Evolutionary conservation across 257 asterid genomes (phyloP), one percentile per base, ranked within the genome.

Genomic region (Scutellaria minor): DNA sequence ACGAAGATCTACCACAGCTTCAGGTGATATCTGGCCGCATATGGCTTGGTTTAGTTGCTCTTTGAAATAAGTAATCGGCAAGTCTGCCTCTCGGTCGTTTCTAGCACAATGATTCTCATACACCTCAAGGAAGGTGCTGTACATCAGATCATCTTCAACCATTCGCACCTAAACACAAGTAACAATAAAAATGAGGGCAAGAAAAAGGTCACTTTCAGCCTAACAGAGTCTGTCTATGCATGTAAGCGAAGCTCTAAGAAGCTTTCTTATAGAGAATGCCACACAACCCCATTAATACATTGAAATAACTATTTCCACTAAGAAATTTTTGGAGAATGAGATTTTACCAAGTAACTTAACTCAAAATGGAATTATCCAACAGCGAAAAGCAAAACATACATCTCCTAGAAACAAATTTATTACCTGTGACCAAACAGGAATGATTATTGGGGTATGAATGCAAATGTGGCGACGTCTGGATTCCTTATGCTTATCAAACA

Each of bases 361-460:
- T 39, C 18, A 7, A 55, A 3, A 44, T 35, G 37, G 57, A 57
- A 45, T 53, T 39, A 1, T 35, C 46, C 18, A 8, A n/a, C 11
- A 40, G 42, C 10, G 24, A 7, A 52, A 7, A 13, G 12, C 31
- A 40, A 13, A 13, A 60, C 3, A 14, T n/a, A 37, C 31, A 35
- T 8, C 14, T 6, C 40, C 31, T 56, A 45, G 57, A 60, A 48
- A 41, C 47, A 77, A 64, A 39, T 40, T 27, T 6, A 68, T 85
- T 79, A 95, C 99, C 98, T 95, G 99, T 7, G 99, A 92, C 99
- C 99, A 95, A 80, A 95, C 99, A 2, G 99, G 99, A 83, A 95
- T 95, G 55, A 95, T 95, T 55, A 90, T 92, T 45, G 98, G 99
- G 15, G 98, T 92, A 85, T 95, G 99, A 78, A 95, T 92, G 81